Evolutionary conservation across 1,284 basidiomycete genomes (phyloP).

Genomic region (Ustilago xerochloae): DNA sequence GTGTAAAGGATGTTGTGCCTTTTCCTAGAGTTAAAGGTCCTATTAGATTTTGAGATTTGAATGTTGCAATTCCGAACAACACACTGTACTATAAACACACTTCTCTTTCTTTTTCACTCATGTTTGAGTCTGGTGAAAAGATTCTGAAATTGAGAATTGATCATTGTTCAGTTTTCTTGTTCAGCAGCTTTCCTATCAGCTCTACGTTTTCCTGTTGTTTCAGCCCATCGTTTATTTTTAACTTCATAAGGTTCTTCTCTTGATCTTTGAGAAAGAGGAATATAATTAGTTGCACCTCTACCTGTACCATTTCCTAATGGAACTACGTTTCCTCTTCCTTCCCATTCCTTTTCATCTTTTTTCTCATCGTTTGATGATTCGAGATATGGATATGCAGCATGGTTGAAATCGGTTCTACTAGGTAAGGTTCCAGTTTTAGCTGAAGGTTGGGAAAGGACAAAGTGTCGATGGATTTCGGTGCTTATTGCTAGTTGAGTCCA

Average conservation of each 20-base stretch:
- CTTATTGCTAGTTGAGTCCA: slow-evolving; percentile 57
- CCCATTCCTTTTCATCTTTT: not conserved
- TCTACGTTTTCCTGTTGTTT: slow-evolving; percentile 22
- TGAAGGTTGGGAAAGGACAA: slow-evolving; percentile 45
- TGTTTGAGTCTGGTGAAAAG: not conserved
- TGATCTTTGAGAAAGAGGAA: slow-evolving; percentile 9
- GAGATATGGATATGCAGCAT: slow-evolving; percentile 25
- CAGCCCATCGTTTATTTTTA: slow-evolving; percentile 39
- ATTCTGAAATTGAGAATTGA: not conserved
- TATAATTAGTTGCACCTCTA: slow-evolving; percentile 27
- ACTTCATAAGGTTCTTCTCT: slow-evolving; percentile 35
- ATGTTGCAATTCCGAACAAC: too few relatives aligned
- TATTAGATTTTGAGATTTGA: slow-evolving; percentile 47
- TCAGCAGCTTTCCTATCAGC: slow-evolving; percentile 14
- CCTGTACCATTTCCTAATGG: slow-evolving; percentile 38
- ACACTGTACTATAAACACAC: too few relatives aligned
- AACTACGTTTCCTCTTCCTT: not conserved
- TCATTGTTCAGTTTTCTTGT: not conserved
- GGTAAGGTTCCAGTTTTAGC: slow-evolving; percentile 12
- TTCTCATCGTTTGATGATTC: not conserved
- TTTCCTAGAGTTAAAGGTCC: slow-evolving; percentile 58
- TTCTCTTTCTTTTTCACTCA: too few relatives aligned
- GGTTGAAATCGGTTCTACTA: slow-evolving; percentile 6
- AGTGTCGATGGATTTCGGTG: slow-evolving; percentile 56
- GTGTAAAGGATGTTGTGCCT: slow-evolving; percentile 61